These are phyloP conservation scores for Akebia trifoliata DNA, from an alignment of 164 flowering plant genomes.

Conservation along the genomic window DNA sequence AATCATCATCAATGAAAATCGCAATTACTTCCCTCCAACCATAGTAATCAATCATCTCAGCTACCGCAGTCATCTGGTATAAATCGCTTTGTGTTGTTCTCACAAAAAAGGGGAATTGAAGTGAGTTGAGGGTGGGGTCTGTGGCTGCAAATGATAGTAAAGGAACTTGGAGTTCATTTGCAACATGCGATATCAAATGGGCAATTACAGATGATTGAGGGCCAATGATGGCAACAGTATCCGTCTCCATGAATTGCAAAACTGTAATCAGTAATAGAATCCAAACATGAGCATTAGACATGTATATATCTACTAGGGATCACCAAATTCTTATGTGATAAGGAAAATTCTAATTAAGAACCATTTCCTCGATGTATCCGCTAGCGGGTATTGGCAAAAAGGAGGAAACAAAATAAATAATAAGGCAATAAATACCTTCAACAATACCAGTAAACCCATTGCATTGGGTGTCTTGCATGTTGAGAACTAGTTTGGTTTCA, in stretches of 20 bases:
- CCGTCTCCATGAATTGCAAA: constrained; percentile 75
- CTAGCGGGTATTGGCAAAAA: not conserved
- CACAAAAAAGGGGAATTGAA: constrained; percentile 76
- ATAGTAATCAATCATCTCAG: constrained; percentile 62
- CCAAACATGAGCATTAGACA: constrained; percentile 2
- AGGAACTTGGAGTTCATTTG: constrained; percentile 83
- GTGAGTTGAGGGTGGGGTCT: constrained; percentile 76
- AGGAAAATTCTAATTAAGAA: not conserved
- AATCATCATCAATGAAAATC: constrained; percentile 67
- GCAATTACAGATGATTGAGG: constrained; percentile 86
- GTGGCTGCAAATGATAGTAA: constrained; percentile 80
- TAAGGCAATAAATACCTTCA: constrained; percentile 45
- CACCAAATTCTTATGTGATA: not conserved
- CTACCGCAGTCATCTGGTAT: constrained; percentile 81
- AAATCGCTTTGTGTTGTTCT: constrained; percentile 70
- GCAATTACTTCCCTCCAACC: constrained; percentile 75
- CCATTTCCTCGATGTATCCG: not conserved
- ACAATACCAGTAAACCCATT: constrained; percentile 74
- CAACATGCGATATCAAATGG: constrained; percentile 64
- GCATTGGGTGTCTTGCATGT: constrained; percentile 53
- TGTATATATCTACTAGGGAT: not conserved
- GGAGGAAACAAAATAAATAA: not conserved
- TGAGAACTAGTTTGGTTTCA: constrained; percentile 50
- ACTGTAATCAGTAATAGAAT: constrained; percentile 33
- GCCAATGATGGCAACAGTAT: constrained; percentile 68